Conservation (phyloP, 2,329 filamentous ascomycete genomes). For the Apiospora kogelbergensis region DNA sequence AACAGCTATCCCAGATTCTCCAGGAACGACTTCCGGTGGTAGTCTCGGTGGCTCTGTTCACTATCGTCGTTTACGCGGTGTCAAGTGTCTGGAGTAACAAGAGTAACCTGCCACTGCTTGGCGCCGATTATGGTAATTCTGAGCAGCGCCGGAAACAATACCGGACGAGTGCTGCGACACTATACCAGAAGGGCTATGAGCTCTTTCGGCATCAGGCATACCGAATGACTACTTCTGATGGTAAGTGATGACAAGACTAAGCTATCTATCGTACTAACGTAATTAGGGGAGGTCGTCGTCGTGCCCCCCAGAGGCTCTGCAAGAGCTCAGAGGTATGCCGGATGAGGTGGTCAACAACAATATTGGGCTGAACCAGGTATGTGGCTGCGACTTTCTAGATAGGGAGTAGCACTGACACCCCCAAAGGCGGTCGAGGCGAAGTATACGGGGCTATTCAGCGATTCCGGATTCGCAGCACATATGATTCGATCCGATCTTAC, state of each 20-base stretch:
- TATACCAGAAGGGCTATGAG: constrained; percentile 25
- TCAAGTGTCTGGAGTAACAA: neutral
- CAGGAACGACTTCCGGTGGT: neutral
- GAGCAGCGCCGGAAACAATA: constrained; percentile 25
- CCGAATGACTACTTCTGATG: constrained; percentile 22
- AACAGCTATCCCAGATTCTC: neutral
- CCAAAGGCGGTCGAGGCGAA: constrained; percentile 20
- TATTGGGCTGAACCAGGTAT: constrained; percentile 14
- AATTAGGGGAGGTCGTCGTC: constrained; percentile 28
- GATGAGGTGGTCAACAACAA: constrained; percentile 29
- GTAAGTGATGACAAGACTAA: constrained; percentile 11
- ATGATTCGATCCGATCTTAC: constrained; percentile 23
- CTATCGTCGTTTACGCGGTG: neutral
- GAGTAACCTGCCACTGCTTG: constrained; percentile 18
- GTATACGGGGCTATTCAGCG: constrained; percentile 16
- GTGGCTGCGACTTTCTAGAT: neutral
- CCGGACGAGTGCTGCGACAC: constrained; percentile 17
- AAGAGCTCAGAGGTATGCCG: constrained; percentile 27
- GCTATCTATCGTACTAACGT: neutral
- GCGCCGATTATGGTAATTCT: constrained; percentile 20
- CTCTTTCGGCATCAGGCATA: constrained; percentile 22
- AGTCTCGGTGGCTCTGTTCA: neutral
- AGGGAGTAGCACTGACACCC: neutral
- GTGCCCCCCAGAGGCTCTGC: constrained; percentile 26
- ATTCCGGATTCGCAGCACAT: constrained; percentile 19